Evolutionary conservation across 2,329 filamentous ascomycete species (phyloP).

Genomic region (Atkinsonella hypoxylon): DNA sequence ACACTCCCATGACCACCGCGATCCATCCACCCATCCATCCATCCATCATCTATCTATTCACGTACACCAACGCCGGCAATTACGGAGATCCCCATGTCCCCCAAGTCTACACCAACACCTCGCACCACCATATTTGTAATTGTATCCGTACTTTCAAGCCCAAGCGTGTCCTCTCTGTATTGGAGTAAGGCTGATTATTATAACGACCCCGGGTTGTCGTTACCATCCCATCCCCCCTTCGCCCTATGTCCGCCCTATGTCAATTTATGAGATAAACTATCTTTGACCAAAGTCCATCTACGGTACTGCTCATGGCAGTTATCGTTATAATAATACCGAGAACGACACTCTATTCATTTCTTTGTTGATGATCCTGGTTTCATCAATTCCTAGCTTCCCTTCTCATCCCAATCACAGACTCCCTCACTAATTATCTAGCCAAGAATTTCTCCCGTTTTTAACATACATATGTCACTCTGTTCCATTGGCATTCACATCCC

Average conservation of each 20-base stretch:
- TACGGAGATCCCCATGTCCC: neutral
- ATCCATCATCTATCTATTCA: too few species aligned
- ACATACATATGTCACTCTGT: neutral
- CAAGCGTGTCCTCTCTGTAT: neutral
- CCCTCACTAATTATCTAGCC: neutral
- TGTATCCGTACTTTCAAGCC: neutral
- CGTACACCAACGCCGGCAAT: neutral
- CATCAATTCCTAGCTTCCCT: neutral
- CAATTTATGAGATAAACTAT: neutral
- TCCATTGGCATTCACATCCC: neutral
- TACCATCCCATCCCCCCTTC: neutral
- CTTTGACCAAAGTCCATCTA: neutral
- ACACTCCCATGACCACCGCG: neutral
- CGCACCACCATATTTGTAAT: neutral
- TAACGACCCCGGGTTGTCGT: neutral
- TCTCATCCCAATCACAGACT: neutral
- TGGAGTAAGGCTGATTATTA: slow-evolving; percentile 5
- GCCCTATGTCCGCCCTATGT: too few species aligned
- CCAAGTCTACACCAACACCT: neutral
- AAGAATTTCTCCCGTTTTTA: neutral
- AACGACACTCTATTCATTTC: neutral
- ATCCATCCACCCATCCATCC: neutral
- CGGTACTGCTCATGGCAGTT: neutral
- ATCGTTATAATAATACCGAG: neutral
- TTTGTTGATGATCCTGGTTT: neutral